Base-by-base conservation (phyloP, 2,329 filamentous ascomycete genomes). In the Tolypocladium sp. region DNA sequence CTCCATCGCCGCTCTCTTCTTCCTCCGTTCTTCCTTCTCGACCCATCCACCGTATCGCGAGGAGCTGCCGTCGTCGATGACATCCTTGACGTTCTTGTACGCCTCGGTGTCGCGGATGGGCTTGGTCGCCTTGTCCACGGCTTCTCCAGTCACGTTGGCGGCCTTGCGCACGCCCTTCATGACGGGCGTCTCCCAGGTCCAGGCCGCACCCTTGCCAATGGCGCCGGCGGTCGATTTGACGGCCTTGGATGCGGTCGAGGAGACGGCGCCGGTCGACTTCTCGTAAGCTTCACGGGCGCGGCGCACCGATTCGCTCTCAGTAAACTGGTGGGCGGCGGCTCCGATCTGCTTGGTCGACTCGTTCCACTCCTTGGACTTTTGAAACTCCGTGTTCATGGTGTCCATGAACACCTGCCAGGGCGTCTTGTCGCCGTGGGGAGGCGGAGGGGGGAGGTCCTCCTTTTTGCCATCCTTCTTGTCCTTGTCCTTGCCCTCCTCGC, bases 361-460 rank as follows among this genome's bases (percentile, higher is more conserved):
- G 70, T 99, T 96, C 94, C 94, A 99, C 74, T 99, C 94, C 72
- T 97, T 96, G 20, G 92, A 97, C 57, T 91, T 90, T 74, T 97
- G 92, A 77, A 99, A 96, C 76, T 99, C 94, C 59, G 82, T 83
- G 73, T 91, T 86, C 76, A 99, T 85, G n/a, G 94, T 99, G 71
- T 99, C 94, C 70, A 91, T 91, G 78, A 99, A 99, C 38, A 99
- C 94, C 73, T 97, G 91, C 92, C 94, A 97, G 58, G 94, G 94
- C 3, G 93, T 94, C 81, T 99, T 99, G 78, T 96, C 92, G 62
- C 94, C 94, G 70, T 99, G 94, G 25, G 92, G 93, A n/a, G 94
- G 93, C 17, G 92, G 93, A 27, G 93, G 91, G 15, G 92, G 88
- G 35, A 84, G 74, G 62, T 91, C 85, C 67, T 90, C 84, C 70